Evolutionary conservation across 495 filamentous ascomycete genomes (phyloP), one percentile per base, ranked within the genome.

Genomic region (Viridothelium virens): DNA sequence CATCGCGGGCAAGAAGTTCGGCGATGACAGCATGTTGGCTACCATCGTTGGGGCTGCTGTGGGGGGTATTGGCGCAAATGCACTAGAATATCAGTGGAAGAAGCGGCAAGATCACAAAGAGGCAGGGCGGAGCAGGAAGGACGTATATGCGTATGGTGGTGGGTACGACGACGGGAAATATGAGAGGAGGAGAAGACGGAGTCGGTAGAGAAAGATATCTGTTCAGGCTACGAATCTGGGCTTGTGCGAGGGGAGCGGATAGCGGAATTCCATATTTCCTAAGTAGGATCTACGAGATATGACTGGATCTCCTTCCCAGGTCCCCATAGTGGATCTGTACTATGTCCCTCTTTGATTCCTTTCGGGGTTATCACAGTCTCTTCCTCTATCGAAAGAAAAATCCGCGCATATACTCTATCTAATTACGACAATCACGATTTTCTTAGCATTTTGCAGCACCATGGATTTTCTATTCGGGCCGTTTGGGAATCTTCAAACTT

Each of bases 21-120:
- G 37, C 10, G 68, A 68, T 1, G 59, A 69, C 65, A 68, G 70
- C 63, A 65, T 68, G 14, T 14, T 59, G 53, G 53, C 53, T 7
- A 59, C 53, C 5, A 3, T 72, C 5, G 44, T 72, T 18, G 70
- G 70, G 2, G 68, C 70, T 2, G 10, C 68, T 18, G 48, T 72
- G n/a, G 70, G 70, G 2, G 70, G 68, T 1, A 50, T 72, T 9
- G 70, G 64, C 3, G 66, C 68, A 14, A 72, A 72, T 56, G 44
- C 63, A 6, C 63, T 65, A 34, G 70, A 70, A 61, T 65, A 67
- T 37, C 69, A 71, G 47, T 70, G 63, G 56, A 50, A 38, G 63
- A 56, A 72, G 16, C 63, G 48, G 31, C 18, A 47, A 38, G 65
- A 65, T 12, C 39, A 68, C 61, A 65, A 62, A 65, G 53, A 65